Evolutionary conservation across 2,329 filamentous ascomycete genomes (phyloP).

Genomic region (Parastagonospora nodorum): DNA sequence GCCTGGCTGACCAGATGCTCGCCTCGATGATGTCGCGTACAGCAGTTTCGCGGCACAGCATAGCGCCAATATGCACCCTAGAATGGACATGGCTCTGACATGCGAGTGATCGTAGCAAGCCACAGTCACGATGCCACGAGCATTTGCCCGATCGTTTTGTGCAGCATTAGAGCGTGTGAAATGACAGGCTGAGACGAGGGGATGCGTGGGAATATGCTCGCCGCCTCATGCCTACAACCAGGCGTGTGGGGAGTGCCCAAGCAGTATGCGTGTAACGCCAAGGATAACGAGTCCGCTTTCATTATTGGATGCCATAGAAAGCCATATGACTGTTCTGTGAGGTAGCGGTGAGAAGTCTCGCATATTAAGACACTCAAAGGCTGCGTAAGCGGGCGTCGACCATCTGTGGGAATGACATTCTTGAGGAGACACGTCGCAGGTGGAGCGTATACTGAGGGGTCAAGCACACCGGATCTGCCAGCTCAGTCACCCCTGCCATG

Average conservation of each 20-base stretch:
- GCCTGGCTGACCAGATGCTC: constrained; percentile 6
- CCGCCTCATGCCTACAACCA: constrained; percentile 19
- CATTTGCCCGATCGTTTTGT: constrained; percentile 15
- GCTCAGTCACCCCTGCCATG: constrained; percentile 5
- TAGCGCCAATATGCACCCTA: constrained; percentile 6
- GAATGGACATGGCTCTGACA: constrained; percentile 13
- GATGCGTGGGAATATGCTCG: neutral
- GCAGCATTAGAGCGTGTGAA: constrained; percentile 6
- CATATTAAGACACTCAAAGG: constrained; percentile 1
- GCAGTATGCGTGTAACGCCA: constrained; percentile 7
- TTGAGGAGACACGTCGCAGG: constrained; percentile 22
- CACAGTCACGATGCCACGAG: constrained; percentile 18
- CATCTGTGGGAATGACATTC: constrained; percentile 10
- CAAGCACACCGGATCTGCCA: constrained; percentile 10
- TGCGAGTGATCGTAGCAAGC: constrained; percentile 15
- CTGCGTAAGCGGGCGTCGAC: constrained; percentile 11
- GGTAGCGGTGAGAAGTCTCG: constrained; percentile 18
- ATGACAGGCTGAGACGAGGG: constrained; percentile 11
- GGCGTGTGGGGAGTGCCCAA: constrained; percentile 12
- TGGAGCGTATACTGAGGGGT: constrained; percentile 15
- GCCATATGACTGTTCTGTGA: constrained; percentile 11
- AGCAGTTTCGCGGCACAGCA: constrained; percentile 15
- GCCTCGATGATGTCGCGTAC: constrained; percentile 15
- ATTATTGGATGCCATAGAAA: neutral
- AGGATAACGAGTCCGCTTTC: neutral